These are phyloP conservation scores for Metschnikowia anglica DNA, from an alignment of 805 yeast genomes.

Conservation along the genomic window DNA sequence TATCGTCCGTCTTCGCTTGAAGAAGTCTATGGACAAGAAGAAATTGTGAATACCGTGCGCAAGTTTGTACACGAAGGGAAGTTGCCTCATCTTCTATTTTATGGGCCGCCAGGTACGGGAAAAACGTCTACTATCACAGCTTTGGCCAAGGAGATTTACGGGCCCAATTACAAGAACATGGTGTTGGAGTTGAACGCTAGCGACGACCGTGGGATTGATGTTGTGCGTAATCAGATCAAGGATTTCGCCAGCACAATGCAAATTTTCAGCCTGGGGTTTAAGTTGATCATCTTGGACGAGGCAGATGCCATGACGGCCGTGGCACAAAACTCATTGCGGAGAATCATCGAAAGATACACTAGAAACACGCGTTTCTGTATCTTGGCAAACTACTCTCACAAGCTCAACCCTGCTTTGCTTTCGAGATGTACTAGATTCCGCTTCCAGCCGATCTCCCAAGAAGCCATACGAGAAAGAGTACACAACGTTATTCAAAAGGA, in stretches of 20 bases:
- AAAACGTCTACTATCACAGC: conserved; percentile 89
- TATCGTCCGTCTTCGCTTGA: conserved; percentile 83
- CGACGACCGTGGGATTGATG: conserved; percentile 97
- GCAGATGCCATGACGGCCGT: conserved; percentile 93
- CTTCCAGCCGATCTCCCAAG: conserved; percentile 73
- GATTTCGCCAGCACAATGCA: conserved; percentile 95
- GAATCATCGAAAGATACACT: conserved; percentile 89
- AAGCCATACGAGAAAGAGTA: conserved; percentile 68
- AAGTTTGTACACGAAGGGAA: conserved; percentile 80
- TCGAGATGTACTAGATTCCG: conserved; percentile 95
- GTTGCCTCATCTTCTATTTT: conserved; percentile 88
- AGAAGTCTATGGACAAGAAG: conserved; percentile 90
- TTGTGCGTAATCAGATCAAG: conserved; percentile 96
- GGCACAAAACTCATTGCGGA: conserved; percentile 79
- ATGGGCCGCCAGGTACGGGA: conserved; percentile 96
- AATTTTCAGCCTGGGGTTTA: conserved; percentile 82
- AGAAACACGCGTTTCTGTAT: conserved; percentile 95
- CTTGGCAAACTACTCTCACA: conserved; percentile 93
- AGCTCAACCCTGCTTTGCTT: conserved; percentile 88
- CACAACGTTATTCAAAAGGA: conserved; percentile 70
- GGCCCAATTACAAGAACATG: conserved; percentile 77
- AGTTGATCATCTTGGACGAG: conserved; percentile 89
- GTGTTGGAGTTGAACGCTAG: conserved; percentile 94
- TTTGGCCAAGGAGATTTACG: conserved; percentile 82
- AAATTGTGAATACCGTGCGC: conserved; percentile 79